Conservation (phyloP, 1,139 yeast genomes). For the Candida anutae region DNA sequence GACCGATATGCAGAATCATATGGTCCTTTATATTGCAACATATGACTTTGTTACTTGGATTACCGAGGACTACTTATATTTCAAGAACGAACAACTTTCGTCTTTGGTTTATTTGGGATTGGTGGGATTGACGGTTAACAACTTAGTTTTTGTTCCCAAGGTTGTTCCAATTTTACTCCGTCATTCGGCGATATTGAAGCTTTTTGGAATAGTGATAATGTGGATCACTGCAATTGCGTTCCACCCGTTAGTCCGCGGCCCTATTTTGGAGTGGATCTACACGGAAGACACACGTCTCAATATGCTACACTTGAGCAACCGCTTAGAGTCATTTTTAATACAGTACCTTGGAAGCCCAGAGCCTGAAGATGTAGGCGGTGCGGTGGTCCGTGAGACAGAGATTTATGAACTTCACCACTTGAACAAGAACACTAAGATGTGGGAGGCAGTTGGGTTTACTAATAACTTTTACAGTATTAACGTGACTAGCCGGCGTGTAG, state of each 20-base stretch:
- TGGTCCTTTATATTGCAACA: slow-evolving; percentile 56
- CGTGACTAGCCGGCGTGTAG: slow-evolving; percentile 18
- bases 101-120: slow-evolving; percentile 40
- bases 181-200: slow-evolving; percentile 29
- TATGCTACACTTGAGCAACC: slow-evolving; percentile 38
- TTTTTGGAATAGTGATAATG: slow-evolving; percentile 26
- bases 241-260: slow-evolving; percentile 50
- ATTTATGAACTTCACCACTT: slow-evolving; percentile 65
- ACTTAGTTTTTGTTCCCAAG: slow-evolving; percentile 25
- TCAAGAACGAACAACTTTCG: slow-evolving; percentile 58
- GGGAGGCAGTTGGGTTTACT: slow-evolving; percentile 55
- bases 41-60: slow-evolving; percentile 51
- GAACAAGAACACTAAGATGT: slow-evolving; percentile 41
- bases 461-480: slow-evolving; percentile 45
- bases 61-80: slow-evolving; percentile 55
- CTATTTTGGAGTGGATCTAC: slow-evolving; percentile 35
- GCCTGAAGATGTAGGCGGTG: not conserved
- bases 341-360: not conserved
- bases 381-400: slow-evolving; percentile 30
- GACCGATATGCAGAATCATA: slow-evolving; percentile 79
- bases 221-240: slow-evolving; percentile 45
- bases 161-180: slow-evolving; percentile 19
- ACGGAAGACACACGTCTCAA: slow-evolving; percentile 56
- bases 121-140: slow-evolving; percentile 18
- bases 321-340: slow-evolving; percentile 26